phyloP scores from a whole-genome alignment of 495 filamentous ascomycete species.

The Aspergillus bertholletiae region DNA sequence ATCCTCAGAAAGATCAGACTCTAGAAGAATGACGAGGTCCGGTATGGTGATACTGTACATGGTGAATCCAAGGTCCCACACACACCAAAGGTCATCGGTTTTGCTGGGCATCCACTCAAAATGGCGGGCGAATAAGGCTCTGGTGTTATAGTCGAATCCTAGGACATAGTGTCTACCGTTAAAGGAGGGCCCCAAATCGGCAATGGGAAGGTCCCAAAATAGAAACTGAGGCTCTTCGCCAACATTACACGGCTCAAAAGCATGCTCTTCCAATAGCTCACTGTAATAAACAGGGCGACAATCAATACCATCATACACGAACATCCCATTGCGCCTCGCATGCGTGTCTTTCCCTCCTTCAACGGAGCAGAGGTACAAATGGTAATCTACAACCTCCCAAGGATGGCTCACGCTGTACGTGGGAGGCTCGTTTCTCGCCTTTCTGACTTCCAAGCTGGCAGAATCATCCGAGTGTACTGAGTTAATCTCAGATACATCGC shows the following conservation, averaged over 20 bases:
- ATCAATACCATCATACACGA: slow-evolving; percentile 23
- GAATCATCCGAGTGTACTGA: not conserved
- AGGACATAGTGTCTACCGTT: slow-evolving; percentile 23
- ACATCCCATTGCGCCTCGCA: slow-evolving; percentile 15
- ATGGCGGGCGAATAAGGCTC: slow-evolving; percentile 25
- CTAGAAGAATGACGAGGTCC: slow-evolving; percentile 14
- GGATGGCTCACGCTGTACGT: slow-evolving; percentile 20
- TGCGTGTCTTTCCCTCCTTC: slow-evolving; percentile 17
- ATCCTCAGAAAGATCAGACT: slow-evolving; percentile 8
- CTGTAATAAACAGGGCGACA: slow-evolving; percentile 21
- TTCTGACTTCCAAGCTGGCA: not conserved
- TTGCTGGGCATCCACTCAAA: slow-evolving; percentile 23
- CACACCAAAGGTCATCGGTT: slow-evolving; percentile 21
- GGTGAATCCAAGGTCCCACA: slow-evolving; percentile 28
- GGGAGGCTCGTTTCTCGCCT: not conserved
- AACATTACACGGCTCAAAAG: slow-evolving; percentile 5
- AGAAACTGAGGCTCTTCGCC: slow-evolving; percentile 18
- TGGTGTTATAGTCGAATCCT: slow-evolving; percentile 23
- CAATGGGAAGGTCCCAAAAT: slow-evolving; percentile 28
- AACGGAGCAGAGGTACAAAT: slow-evolving; percentile 27
- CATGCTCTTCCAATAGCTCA: slow-evolving; percentile 15
- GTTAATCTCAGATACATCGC: not conserved
- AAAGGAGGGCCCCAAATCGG: slow-evolving; percentile 9
- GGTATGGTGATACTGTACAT: slow-evolving; percentile 19
- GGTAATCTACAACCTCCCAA: slow-evolving; percentile 34